These are phyloP conservation scores for Podaxis mareebaensis DNA, from an alignment of 768 basidiomycete genomes.

Conservation along the genomic window DNA sequence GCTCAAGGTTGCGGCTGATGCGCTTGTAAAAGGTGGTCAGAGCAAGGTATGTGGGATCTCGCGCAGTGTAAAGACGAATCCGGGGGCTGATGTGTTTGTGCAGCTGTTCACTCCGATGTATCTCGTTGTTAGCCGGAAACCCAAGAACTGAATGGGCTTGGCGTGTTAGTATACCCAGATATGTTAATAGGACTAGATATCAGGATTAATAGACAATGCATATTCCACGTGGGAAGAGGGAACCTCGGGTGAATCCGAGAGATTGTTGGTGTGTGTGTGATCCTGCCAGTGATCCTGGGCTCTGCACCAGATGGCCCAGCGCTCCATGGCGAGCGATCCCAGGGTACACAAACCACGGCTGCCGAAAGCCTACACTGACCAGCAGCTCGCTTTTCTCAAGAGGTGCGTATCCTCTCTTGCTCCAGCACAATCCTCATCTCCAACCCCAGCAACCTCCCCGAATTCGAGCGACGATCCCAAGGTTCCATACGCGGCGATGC, in stretches of 20 bases:
- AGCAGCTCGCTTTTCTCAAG: constrained; percentile 59
- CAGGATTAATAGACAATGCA: constrained; percentile 13
- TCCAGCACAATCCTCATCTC: constrained; percentile 6
- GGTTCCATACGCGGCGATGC: constrained; percentile 67
- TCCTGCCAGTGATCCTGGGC: constrained; percentile 21
- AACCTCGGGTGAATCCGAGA: constrained; percentile 15
- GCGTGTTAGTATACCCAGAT: constrained; percentile 17
- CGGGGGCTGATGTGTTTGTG: constrained; percentile 19
- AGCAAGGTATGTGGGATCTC: constrained; percentile 59
- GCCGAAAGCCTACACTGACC: constrained; percentile 65
- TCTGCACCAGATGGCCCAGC: constrained; percentile 24
- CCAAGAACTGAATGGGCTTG: constrained; percentile 37
- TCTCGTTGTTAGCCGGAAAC: constrained; percentile 63
- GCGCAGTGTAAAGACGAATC: constrained; percentile 5
- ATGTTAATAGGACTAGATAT: constrained; percentile 10
- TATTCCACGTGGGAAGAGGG: constrained; percentile 12
- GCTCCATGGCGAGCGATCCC: constrained; percentile 52
- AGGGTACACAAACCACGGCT: constrained; percentile 66
- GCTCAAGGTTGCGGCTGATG: constrained; percentile 76
- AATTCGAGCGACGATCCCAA: constrained; percentile 60
- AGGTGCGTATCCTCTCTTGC: constrained; percentile 32
- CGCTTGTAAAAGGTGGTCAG: constrained; percentile 83
- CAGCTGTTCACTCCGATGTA: constrained; percentile 92
- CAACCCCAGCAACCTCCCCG: constrained; percentile 42
- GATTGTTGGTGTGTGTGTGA: constrained; percentile 8